Evolutionary conservation across 108 stramenopile genomes (phyloP), one percentile per base, ranked within the genome.

Genomic region (Cyclotella baltica): DNA sequence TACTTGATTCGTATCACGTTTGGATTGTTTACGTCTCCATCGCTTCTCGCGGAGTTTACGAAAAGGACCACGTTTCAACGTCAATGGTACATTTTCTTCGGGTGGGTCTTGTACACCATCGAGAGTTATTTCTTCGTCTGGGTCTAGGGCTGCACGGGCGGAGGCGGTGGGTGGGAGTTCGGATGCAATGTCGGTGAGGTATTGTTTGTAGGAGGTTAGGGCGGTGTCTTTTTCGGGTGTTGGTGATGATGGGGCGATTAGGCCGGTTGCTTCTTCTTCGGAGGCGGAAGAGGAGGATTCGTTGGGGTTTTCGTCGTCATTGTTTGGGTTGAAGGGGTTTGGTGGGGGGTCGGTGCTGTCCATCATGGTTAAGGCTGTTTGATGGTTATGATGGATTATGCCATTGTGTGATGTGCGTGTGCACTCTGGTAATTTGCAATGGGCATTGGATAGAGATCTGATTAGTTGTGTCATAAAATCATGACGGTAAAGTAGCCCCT

Each of bases 271-370:
- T 48, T 48, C 47, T 16, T 4, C 1, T 16, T 48, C n/a, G 47
- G 47, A 48, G 18, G 4, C 47, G 2, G 18, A 16, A 6, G 47
- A 16, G 18, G 18, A 16, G 2, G 18, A 16, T 2, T 48, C 47
- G 2, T 48, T n/a, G 47, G 19, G 18, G 6, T 48, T n/a, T 16
- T n/a, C n/a, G 47, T n/a, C 47, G 47, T 48, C 18, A n/a, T 48
- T 48, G 47, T 16, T 1, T 48, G 18, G 19, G 47, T 48, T n/a
- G 47, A n/a, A n/a, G 19, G 47, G n/a, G 4, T 16, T 16, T n/a
- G 47, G n/a, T 4, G 47, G 47, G 47, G 47, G 47, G 47, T 48
- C 47, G 47, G 47, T 48, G 47, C 19, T 48, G 47, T n/a, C n/a
- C 47, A 48, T 48, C 19, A n/a, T 48, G 47, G 40, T n/a, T 48